Evolutionary conservation across 2,329 filamentous ascomycete species (phyloP), one percentile per base, ranked within the genome.

Genomic region (Seiridium unicorne): DNA sequence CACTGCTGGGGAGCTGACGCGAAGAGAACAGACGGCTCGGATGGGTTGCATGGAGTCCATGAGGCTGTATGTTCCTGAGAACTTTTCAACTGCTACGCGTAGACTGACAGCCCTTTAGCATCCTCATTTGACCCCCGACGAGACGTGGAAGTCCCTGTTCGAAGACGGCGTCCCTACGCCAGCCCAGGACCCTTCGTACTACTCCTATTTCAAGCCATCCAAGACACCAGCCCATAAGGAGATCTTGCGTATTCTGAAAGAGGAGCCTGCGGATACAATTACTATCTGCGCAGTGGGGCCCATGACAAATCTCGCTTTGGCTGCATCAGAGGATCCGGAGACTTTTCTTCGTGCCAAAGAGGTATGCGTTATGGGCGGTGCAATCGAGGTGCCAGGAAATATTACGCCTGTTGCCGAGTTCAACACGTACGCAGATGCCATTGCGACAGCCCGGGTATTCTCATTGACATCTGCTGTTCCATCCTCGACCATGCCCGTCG

Each of bases 321-420:
- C 95, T 3, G 93, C 95, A 3, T 88, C 92, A 11, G 87, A 92
- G 69, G 94, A 98, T 66, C 89, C 93, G 0, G 92, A 94, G 74
- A 89, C 93, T 0, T 97, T 99, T 74, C 81, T 99, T 59, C 87
- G 88, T 48, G 91, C 88, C 54, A 96, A 96, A 74, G 93, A 98
- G 75, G 84, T 99, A 3, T 89, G 97, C 3, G 91, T 97, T 51
- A 99, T 99, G 95, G 95, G 94, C 61, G 95, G 95, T 61, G 89
- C 91, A 32, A 84, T 99, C 58, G 82, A 90, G 61, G 78, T 87
- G 49, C 84, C 88, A 55, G 95, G 95, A 66, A 99, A 99, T 74
- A 87, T 91, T 70, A 88, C 87, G 51, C 94, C 95, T 1, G 85
- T 89, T 10, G 92, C 91, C 63, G 95, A 99, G 74, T 99, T 99